Evolutionary conservation across 305 asterid genomes (phyloP).

Genomic region (Solanum chacoense): DNA sequence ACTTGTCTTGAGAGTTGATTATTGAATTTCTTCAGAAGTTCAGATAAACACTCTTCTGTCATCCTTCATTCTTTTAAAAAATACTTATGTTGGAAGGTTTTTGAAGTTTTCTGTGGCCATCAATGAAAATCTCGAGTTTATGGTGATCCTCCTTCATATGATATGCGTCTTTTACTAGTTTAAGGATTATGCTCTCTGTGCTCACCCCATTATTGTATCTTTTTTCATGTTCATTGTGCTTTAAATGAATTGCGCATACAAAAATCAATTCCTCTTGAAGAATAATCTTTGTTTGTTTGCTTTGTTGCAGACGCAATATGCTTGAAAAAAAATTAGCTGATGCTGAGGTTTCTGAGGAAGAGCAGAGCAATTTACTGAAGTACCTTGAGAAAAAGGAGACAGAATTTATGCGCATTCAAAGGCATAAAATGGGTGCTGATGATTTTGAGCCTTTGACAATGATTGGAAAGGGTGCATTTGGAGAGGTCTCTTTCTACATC

Average conservation of each 20-base stretch:
- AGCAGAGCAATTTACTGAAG: conserved; percentile 62
- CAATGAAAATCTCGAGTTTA: neutral
- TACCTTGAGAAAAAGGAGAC: conserved; percentile 78
- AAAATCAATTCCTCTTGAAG: neutral
- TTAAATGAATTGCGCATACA: neutral
- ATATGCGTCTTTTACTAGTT: neutral
- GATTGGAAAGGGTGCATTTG: conserved; percentile 93
- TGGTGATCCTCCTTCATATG: neutral
- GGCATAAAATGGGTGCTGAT: conserved; percentile 89
- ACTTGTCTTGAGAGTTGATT: neutral
- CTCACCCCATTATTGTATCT: neutral
- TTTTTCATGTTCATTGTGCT: neutral
- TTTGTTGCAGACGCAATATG: conserved; percentile 43
- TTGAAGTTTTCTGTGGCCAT: neutral
- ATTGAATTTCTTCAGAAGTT: neutral
- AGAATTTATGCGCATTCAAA: conserved; percentile 82
- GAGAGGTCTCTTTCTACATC: conserved; percentile 50
- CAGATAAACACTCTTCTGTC: neutral
- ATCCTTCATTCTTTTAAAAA: neutral
- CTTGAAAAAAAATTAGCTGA: conserved; percentile 77
- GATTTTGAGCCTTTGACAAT: conserved; percentile 79
- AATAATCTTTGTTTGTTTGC: conserved; percentile 1
- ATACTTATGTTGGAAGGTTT: neutral
- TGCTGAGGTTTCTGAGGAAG: conserved; percentile 81
- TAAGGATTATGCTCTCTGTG: neutral